Evolutionary conservation across 2,329 filamentous ascomycete genomes (phyloP), one percentile per base, ranked within the genome.

Genomic region (Biscogniauxia sp.): DNA sequence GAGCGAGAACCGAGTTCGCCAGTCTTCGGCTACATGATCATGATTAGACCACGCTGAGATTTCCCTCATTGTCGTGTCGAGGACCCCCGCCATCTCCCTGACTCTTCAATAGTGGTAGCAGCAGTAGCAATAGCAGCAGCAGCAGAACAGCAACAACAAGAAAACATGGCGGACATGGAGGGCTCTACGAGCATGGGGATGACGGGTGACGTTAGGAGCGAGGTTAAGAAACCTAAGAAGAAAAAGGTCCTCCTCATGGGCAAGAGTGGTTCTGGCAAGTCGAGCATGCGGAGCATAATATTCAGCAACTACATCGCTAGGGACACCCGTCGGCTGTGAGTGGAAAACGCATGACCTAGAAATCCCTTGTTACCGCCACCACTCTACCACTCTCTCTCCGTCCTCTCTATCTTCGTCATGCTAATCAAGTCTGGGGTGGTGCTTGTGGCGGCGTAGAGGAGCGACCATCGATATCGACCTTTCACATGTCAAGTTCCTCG

Each of bases 271-370:
- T 97, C 94, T 0, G 95, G 95, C 58, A 99, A 99, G 79, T 97
- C 93, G 51, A 97, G 93, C 59, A 99, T 99, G 95, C 87, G 95
- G 66, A 95, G 91, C 72, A 98, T 99, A 73, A 97, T 99, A 75
- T 99, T 99, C 79, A 97, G 92, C 81, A 98, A 98, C 78, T 98
- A 97, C 75, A 93, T 98, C 66, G 95, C 95, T 59, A 93, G 96
- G 73, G 95, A 99, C 76, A 97, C 97, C 6, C 85, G 95, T 49
- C 83, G 95, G 61, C 81, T 99, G 83, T 85, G 71, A 74, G 82
- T 75, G n/a, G 51, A 20, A 28, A 7, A 25, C 20, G 50, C 25
- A 37, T 20, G 20, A 13, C 11, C 53, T 23, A 26, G 17, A 32
- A 32, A 20, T 7, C 20, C 28, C 26, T 15, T 17, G n/a, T 7